A percentile compares a stretch with the other conserved stretches of the same genome.
Conservation (phyloP, 805 yeast genomes). For the Pichia pseudocactophila region DNA sequence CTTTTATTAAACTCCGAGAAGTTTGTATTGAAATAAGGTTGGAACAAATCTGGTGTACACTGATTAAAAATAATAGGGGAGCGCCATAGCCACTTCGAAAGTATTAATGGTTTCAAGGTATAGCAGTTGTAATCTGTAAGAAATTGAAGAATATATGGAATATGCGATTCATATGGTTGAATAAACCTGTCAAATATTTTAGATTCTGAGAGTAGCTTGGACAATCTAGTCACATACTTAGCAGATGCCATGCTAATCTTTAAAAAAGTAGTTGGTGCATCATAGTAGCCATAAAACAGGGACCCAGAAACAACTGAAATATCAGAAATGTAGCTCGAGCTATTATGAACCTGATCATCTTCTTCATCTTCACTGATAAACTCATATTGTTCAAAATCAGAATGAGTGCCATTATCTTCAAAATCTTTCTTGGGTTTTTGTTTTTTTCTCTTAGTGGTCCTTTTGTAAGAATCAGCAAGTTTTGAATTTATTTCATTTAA, state of each 20-base stretch:
- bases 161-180: constrained; percentile 70
- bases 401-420: too few relatives aligned
- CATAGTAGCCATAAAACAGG: constrained; percentile 78
- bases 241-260: constrained; percentile 67
- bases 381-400: constrained; percentile 7
- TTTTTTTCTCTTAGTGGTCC: not conserved
- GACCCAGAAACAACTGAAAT: constrained; percentile 61
- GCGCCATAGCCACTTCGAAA: constrained; percentile 43
- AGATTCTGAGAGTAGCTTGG: constrained; percentile 39
- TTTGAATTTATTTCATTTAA: constrained; percentile 12
- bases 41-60: constrained; percentile 8
- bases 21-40: constrained; percentile 19
- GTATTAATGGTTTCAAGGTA: constrained; percentile 72
- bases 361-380: not conserved
- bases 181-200: constrained; percentile 28
- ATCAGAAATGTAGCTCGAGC: constrained; percentile 39
- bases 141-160: constrained; percentile 71
- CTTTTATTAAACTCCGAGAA: constrained; percentile 16
- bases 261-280: constrained; percentile 54
- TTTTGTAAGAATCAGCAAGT: constrained; percentile 1
- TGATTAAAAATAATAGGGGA: constrained; percentile 34
- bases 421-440: constrained; percentile 10
- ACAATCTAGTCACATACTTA: constrained; percentile 42
- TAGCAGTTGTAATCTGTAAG: constrained; percentile 73
- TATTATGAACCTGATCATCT: not conserved